Conservation (phyloP, 495 filamentous ascomycete genomes). For the Xylaria cubensis region DNA sequence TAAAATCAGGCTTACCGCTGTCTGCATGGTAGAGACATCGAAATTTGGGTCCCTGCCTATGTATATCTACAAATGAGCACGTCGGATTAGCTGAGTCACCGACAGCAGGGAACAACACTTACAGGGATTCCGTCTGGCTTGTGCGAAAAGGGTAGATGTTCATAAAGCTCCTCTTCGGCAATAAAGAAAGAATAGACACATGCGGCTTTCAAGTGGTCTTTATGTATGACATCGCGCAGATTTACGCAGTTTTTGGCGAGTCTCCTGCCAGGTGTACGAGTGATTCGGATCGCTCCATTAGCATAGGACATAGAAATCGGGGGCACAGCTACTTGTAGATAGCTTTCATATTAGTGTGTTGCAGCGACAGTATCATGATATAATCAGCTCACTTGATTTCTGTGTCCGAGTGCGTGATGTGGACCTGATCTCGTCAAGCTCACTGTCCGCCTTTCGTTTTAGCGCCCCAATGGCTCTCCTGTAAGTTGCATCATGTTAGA, state of each 20-base stretch:
- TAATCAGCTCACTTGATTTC: constrained; percentile 1
- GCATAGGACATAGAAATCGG: constrained; percentile 22
- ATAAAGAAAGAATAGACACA: constrained; percentile 34
- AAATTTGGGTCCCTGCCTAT: constrained; percentile 32
- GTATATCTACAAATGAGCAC: constrained; percentile 26
- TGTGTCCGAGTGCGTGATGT: constrained; percentile 12
- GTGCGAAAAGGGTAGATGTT: constrained; percentile 31
- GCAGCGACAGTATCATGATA: no score
- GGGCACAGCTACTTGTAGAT: not conserved
- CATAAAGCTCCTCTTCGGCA: constrained; percentile 29
- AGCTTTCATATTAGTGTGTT: not conserved
- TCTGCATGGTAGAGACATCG: constrained; percentile 7
- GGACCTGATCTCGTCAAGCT: not conserved
- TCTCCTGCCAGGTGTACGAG: constrained; percentile 30
- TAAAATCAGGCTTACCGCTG: not conserved
- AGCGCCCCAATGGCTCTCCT: not conserved
- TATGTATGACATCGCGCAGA: constrained; percentile 31
- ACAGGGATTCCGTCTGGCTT: constrained; percentile 28
- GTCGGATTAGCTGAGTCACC: not conserved
- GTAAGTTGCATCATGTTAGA: constrained; percentile 5
- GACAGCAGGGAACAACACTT: constrained; percentile 8
- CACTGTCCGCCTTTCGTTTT: constrained; percentile 15
- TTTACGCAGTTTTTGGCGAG: constrained; percentile 34
- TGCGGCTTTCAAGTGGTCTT: constrained; percentile 30
- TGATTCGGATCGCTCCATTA: constrained; percentile 32